Percentiles rank a stretch among this genome's conserved stretches.
These are phyloP conservation scores for Sporothrix mexicana DNA, from an alignment of 2,329 filamentous ascomycete species.

Conservation along the genomic window DNA sequence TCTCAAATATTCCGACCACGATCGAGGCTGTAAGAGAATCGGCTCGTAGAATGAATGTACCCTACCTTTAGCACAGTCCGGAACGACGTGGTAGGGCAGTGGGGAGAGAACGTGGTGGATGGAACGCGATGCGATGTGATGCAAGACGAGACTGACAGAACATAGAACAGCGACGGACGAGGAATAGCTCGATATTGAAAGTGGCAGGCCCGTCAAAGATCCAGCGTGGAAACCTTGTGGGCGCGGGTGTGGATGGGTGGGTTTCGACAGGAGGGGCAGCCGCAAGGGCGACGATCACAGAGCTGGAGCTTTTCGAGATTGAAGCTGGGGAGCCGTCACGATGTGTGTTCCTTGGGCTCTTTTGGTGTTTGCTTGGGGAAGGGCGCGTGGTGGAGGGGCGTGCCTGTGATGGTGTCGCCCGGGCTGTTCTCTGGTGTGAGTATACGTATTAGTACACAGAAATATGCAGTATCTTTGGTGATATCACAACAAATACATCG, in stretches of 20 bases:
- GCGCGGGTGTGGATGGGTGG: slow-evolving; percentile 12
- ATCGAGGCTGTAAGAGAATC: slow-evolving; percentile 9
- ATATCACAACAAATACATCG: neutral
- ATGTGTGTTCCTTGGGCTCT: neutral
- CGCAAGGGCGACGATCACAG: neutral
- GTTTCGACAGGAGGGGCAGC: slow-evolving; percentile 14
- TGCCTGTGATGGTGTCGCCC: neutral
- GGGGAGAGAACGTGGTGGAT: neutral
- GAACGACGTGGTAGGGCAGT: slow-evolving; percentile 1
- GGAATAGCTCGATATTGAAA: slow-evolving; percentile 8
- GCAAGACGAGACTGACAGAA: slow-evolving; percentile 16
- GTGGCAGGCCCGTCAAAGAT: neutral
- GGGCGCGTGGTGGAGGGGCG: slow-evolving; percentile 1
- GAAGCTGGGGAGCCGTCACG: neutral
- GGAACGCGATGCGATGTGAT: neutral
- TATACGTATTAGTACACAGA: neutral
- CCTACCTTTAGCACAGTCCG: neutral
- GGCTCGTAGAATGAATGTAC: slow-evolving; percentile 3
- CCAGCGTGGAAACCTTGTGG: neutral
- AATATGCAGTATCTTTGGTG: neutral
- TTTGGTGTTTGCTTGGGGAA: neutral
- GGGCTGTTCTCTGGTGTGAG: neutral
- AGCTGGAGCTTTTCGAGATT: neutral
- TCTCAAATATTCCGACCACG: neutral
- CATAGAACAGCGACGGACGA: neutral